These are phyloP conservation scores for Colletotrichum cuscutae DNA, from an alignment of 2,329 filamentous ascomycete genomes.

Conservation along the genomic window DNA sequence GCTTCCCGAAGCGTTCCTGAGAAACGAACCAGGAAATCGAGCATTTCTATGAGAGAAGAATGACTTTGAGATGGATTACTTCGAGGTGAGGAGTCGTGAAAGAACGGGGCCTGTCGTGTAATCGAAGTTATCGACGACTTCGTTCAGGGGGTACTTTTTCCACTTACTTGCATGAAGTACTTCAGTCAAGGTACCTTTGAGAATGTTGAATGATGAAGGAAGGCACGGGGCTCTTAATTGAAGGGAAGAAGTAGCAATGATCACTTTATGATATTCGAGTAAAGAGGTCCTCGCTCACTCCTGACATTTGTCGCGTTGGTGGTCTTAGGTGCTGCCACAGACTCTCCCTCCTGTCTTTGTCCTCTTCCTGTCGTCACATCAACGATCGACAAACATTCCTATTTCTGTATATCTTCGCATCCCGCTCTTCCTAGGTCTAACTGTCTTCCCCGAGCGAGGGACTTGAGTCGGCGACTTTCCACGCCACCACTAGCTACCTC, in stretches of 20 bases:
- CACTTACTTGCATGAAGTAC: neutral
- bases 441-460: neutral
- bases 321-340: no score
- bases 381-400: neutral
- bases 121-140: neutral
- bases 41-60: neutral
- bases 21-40: no score
- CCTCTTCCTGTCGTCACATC: neutral
- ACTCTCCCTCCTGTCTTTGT: neutral
- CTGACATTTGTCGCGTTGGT: no score
- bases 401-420: neutral
- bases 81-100: no score
- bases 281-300: no score
- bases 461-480: neutral
- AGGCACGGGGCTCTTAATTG: neutral
- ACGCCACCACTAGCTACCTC: neutral
- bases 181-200: neutral
- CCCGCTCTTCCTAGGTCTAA: neutral
- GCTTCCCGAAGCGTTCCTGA: neutral
- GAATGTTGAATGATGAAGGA: neutral
- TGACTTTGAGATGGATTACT: neutral
- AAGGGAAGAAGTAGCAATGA: neutral
- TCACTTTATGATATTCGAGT: no score
- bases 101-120: no score
- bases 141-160: neutral